Evolutionary conservation across 768 basidiomycete genomes (phyloP), one percentile per base, ranked within the genome.

Genomic region (Collybiopsis confluens): DNA sequence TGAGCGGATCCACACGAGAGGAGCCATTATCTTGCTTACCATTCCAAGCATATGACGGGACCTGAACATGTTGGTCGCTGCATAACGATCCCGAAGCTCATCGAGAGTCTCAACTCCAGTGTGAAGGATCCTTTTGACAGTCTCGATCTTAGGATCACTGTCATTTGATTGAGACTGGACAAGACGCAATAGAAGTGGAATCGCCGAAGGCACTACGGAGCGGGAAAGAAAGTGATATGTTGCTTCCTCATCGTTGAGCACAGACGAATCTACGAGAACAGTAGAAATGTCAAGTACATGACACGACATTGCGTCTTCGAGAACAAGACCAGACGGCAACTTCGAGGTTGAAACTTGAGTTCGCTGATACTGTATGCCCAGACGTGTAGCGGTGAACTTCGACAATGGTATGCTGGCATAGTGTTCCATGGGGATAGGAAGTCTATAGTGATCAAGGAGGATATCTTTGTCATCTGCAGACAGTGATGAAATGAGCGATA

Each of bases 401-500:
- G 36, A 36, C n/a, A 21, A n/a, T 13, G 18, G 50, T 21, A 30
- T 23, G 20, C 18, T n/a, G 26, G 5, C 26, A n/a, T 33, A 13
- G 13, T 13, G 6, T 13, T 33, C 13, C 30, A 54, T 26, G 28
- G 27, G 21, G 35, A 15, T n/a, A 35, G 83, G 78, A n/a, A 87
- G 71, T 26, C 83, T 76, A 28, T 70, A 56, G 61, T 78, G 68
- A 52, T 82, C 76, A 15, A 69, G 67, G 15, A 85, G 54, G 23
- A 79, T 73, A 27, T 49, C 52, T 8, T 28, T n/a, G 58, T 88
- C 86, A 54, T 84, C 80, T 10, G 70, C 59, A 13, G 65, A 62
- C 45, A 69, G 65, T 18, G 54, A 49, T 4, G 64, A 47, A 9
- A 76, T 51, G 51, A 93, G 61, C 26, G 79, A 77, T 44, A 98